Base-by-base conservation (phyloP, 2,329 filamentous ascomycete genomes). In the Dactylellina leptospora region DNA sequence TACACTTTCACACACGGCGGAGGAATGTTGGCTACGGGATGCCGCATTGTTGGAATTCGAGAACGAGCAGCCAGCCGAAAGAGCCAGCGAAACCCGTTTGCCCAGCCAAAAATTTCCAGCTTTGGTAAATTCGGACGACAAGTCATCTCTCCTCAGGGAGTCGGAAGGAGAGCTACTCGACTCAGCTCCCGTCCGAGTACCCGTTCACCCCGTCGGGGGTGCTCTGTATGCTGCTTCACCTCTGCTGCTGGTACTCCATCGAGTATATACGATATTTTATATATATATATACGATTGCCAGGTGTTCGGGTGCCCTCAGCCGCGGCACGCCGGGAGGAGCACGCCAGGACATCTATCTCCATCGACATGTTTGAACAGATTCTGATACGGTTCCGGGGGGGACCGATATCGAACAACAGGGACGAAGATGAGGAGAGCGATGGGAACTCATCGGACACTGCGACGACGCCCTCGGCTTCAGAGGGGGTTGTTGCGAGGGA, bases 61-160 rank as follows among this genome's bases (percentile, higher is more conserved):
- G n/a, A n/a, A n/a, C n/a, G n/a, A n/a, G n/a, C n/a, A n/a, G n/a
- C 53, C 38, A 55, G 48, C 48, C 42, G 40, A 55, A 51, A 22
- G 10, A 27, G 33, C 45, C 56, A 59, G 62, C 62, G 45, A 58
- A 40, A 56, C 48, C 45, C 62, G 68, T 72, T 72, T 72, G 68
- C 53, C 53, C 53, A 54, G 53, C 47, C 53, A 45, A 59, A 64
- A 72, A 72, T 72, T 72, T 72, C 68, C 68, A 48, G 68, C 68
- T 72, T 72, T 55, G 68, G 68, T 72, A 72, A 72, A 58, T 72
- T 63, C 22, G 68, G 59, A 72, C 68, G 68, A 72, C 68, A 72
- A 64, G 68, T 64, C 68, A 72, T 72, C 68, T 72, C 68, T 58
- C 64, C 66, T 58, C 58, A 71, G 66, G 66, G 66, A 63, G 50